A percentile compares a stretch with the other conserved stretches of the same genome.
phyloP scores from a whole-genome alignment of 164 flowering plant genomes.

The Chloranthus sessilifolius region DNA sequence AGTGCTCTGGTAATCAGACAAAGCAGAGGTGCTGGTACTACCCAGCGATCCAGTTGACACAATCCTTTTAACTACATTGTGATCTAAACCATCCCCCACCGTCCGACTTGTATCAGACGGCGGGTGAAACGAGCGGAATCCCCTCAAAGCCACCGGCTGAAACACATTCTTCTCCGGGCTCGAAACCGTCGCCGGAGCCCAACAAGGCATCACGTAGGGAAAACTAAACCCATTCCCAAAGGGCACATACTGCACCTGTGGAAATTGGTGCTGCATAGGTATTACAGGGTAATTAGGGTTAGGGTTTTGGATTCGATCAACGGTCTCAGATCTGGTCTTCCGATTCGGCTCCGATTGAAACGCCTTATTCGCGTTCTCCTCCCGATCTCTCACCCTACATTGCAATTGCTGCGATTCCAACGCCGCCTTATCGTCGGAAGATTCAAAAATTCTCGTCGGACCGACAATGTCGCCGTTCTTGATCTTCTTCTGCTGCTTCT shows the following conservation, averaged over 20 bases:
- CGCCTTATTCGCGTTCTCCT: slow-evolving; percentile 6
- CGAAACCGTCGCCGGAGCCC: slow-evolving; percentile 10
- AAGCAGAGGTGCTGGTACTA: slow-evolving; percentile 13
- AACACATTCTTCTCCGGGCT: slow-evolving; percentile 6
- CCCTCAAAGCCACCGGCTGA: slow-evolving; percentile 11
- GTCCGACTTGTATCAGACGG: neutral
- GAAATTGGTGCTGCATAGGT: slow-evolving; percentile 11
- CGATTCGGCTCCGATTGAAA: slow-evolving; percentile 1
- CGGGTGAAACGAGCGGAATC: slow-evolving; percentile 12
- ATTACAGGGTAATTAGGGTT: slow-evolving; percentile 1
- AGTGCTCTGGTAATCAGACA: slow-evolving; percentile 14
- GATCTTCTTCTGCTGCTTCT: slow-evolving; percentile 22
- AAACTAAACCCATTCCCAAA: slow-evolving; percentile 12
- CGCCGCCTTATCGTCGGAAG: slow-evolving; percentile 2
- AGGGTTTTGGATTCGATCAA: neutral
- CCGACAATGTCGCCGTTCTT: slow-evolving; percentile 1
- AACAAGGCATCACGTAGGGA: slow-evolving; percentile 23
- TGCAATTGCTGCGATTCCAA: slow-evolving; percentile 14
- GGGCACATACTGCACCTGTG: slow-evolving; percentile 10
- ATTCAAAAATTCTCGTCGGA: neutral
- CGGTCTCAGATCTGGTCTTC: neutral
- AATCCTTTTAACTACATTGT: neutral
- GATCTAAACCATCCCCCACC: slow-evolving; percentile 1
- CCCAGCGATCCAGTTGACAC: slow-evolving; percentile 6
- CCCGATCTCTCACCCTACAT: slow-evolving; percentile 12